Conservation (phyloP, 2,329 filamentous ascomycete species). For the Calonectria naviculata region DNA sequence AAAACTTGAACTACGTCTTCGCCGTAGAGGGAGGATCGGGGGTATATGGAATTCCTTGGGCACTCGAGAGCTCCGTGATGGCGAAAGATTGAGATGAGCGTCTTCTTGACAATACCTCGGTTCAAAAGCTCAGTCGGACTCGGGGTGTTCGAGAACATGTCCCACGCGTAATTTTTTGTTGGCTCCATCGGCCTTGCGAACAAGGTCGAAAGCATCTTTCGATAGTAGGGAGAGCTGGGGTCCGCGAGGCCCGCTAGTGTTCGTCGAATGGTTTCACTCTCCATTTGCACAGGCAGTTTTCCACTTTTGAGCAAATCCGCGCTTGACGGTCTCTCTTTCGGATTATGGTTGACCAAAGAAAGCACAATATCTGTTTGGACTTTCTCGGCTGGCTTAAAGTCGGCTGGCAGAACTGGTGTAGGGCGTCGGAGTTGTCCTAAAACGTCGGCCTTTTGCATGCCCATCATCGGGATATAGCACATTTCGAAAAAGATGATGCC, state of each 20-base stretch:
- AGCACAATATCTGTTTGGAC: conserved; percentile 83
- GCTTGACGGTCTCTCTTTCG: conserved; percentile 84
- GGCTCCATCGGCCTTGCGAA: conserved; percentile 82
- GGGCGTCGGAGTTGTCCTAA: conserved; percentile 77
- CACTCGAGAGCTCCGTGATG: conserved; percentile 90
- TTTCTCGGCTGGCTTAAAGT: conserved; percentile 77
- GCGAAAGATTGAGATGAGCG: conserved; percentile 82
- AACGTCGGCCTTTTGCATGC: conserved; percentile 72
- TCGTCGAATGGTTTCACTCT: conserved; percentile 89
- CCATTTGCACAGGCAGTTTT: conserved; percentile 89
- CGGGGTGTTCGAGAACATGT: conserved; percentile 69
- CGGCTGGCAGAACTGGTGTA: conserved; percentile 75
- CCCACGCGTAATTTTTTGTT: conserved; percentile 85
- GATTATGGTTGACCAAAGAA: conserved; percentile 83
- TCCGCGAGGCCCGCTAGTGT: conserved; percentile 85
- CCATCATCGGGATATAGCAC: conserved; percentile 78
- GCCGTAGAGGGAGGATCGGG: conserved; percentile 81
- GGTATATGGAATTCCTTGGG: conserved; percentile 80
- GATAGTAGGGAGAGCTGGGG: conserved; percentile 86
- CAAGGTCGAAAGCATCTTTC: conserved; percentile 87
- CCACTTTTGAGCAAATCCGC: conserved; percentile 85
- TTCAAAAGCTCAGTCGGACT: conserved; percentile 73
- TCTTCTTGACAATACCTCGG: conserved; percentile 79
- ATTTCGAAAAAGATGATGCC: conserved; percentile 99
- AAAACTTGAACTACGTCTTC: conserved; percentile 82